A percentile compares a stretch with the other conserved stretches of the same genome.
These are phyloP conservation scores for Chamaenerion angustifolium DNA, from an alignment of 345 rosid genomes.

Conservation along the genomic window DNA sequence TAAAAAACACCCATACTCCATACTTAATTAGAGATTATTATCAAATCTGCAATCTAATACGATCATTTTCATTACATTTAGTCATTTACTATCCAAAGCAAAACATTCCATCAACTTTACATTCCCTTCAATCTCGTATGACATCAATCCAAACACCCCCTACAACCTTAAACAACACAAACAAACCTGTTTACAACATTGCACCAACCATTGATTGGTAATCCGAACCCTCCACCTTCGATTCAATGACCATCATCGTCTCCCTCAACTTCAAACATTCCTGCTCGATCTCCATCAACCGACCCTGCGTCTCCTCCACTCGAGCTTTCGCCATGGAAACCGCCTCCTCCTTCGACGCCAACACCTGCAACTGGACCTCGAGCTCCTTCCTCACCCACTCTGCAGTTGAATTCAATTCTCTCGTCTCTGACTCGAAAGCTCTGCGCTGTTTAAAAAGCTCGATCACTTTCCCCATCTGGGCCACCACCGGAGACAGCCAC, in stretches of 20 bases:
- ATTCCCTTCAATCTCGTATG: no score
- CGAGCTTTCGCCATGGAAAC: constrained; percentile 18
- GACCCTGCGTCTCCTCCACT: constrained; percentile 22
- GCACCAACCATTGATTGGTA: constrained; percentile 4
- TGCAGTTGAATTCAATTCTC: constrained; percentile 16
- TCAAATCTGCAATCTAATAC: no score
- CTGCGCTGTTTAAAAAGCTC: constrained; percentile 30
- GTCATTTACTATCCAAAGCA: no score
- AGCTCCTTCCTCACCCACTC: constrained; percentile 38
- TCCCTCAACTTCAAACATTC: constrained; percentile 26
- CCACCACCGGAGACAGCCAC: constrained; percentile 45
- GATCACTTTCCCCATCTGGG: constrained; percentile 31
- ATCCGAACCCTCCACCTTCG: constrained; percentile 6
- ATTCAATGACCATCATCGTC: constrained; percentile 13
- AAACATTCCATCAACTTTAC: no score
- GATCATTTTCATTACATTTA: no score
- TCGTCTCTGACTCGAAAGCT: constrained; percentile 23
- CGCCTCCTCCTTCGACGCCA: constrained; percentile 39
- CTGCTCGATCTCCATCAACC: constrained; percentile 26
- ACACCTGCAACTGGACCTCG: constrained; percentile 24
- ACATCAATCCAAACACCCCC: no score
- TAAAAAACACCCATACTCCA: no score
- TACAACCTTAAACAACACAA: no score
- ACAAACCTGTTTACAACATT: constrained; percentile 11
- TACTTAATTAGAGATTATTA: no score